Percentiles rank a stretch among this genome's conserved stretches.
Evolutionary conservation across 2,329 filamentous ascomycete species (phyloP).

Genomic region (Colletotrichum sp.): DNA sequence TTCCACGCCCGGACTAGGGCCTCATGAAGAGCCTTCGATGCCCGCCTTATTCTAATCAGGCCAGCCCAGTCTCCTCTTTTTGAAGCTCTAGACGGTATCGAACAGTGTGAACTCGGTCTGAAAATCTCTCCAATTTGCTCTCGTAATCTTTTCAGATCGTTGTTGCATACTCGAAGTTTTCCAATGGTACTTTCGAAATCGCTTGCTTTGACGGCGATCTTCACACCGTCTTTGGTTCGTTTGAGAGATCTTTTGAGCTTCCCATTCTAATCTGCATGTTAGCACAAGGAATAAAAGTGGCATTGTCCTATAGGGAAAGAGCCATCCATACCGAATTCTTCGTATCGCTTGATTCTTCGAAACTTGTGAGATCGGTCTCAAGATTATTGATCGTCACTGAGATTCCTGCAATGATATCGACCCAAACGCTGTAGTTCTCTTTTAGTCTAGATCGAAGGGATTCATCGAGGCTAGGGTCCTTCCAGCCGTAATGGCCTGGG

Average conservation of each 20-base stretch:
- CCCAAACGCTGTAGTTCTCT: neutral
- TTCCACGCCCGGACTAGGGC: neutral
- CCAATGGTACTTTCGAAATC: neutral
- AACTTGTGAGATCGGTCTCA: neutral
- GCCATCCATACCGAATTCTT: too few species aligned
- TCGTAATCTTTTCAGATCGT: neutral
- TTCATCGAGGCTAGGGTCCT: neutral
- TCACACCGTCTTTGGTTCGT: too few species aligned
- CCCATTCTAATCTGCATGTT: too few species aligned
- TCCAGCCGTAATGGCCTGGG: neutral
- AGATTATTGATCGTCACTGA: neutral
- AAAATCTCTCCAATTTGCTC: neutral
- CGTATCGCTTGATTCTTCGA: neutral
- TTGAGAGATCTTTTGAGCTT: too few species aligned
- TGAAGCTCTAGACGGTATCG: neutral
- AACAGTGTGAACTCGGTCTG: neutral
- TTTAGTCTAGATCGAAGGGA: neutral
- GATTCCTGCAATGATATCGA: neutral
- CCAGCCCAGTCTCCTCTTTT: neutral
- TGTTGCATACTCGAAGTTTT: neutral
- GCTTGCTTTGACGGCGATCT: neutral
- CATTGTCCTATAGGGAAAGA: too few species aligned
- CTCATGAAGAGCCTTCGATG: neutral
- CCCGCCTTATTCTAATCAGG: neutral
- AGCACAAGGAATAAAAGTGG: too few species aligned